phyloP scores from a whole-genome alignment of 257 asterid species.

The Solanum medicagineum region DNA sequence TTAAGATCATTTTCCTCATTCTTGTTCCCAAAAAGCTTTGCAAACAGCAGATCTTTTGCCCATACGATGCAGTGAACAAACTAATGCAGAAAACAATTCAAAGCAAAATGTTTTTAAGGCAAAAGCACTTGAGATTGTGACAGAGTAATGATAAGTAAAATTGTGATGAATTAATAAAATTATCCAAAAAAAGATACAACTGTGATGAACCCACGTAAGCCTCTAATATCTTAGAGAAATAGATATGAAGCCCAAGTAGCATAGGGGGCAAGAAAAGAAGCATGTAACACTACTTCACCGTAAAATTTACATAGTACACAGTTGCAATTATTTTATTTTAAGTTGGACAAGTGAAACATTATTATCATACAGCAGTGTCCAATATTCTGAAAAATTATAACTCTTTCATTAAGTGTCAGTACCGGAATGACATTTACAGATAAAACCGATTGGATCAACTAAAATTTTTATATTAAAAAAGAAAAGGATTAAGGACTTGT shows the following conservation, averaged over 20 bases:
- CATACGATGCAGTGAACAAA: conserved; percentile 97
- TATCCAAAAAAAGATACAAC: neutral
- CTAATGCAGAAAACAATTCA: conserved; percentile 28
- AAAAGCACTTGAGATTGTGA: neutral
- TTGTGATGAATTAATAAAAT: neutral
- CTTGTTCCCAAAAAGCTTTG: conserved; percentile 86
- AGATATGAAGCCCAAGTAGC: neutral
- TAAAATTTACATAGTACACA: neutral
- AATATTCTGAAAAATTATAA: neutral
- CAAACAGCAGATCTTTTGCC: conserved; percentile 97
- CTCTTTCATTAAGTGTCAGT: neutral
- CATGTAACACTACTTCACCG: neutral
- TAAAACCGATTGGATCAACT: neutral
- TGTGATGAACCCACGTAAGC: neutral
- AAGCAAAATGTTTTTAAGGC: neutral
- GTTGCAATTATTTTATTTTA: neutral
- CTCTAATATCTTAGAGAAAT: neutral
- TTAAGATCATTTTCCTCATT: conserved; percentile 88
- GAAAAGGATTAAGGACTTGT: neutral
- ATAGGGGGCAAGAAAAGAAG: neutral
- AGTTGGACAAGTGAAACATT: neutral
- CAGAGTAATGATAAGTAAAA: neutral
- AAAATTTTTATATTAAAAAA: neutral
- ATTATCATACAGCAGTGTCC: neutral
- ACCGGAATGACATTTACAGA: neutral